A percentile compares a stretch with the other conserved stretches of the same genome.
Evolutionary conservation across 257 asterid genomes (phyloP).

Genomic region (Solanum gracilifrons): DNA sequence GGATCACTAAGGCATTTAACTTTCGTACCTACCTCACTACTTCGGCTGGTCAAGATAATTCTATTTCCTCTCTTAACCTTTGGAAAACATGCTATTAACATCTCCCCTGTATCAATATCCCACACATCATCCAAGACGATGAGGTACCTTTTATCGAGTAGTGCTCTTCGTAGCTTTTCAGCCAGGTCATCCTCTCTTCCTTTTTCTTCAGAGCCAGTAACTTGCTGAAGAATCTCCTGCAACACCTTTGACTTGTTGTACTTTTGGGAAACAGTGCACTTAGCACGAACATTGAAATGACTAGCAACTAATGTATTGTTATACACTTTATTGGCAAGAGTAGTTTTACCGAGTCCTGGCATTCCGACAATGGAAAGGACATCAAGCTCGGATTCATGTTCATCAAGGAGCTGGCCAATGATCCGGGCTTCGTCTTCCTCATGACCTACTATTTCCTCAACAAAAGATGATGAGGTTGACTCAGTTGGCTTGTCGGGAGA

Average conservation of each 20-base stretch:
- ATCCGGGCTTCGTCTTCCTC: not conserved
- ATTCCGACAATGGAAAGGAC: not conserved
- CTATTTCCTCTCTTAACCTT: not conserved
- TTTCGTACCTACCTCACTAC: not conserved
- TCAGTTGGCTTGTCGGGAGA: not conserved
- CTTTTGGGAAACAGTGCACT: not conserved
- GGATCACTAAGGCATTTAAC: not conserved
- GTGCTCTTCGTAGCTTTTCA: not conserved
- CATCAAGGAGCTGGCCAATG: not conserved
- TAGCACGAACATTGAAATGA: not conserved
- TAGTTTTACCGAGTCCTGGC: not conserved
- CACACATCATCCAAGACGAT: not conserved
- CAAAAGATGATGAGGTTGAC: not conserved
- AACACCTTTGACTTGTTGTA: not conserved
- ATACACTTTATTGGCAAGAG: not conserved
- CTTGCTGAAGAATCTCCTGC: not conserved
- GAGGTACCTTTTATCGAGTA: not conserved
- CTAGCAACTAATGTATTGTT: not conserved
- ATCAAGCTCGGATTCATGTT: not conserved
- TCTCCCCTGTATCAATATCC: not conserved
- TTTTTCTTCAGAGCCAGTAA: not conserved
- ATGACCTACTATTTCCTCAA: not conserved
- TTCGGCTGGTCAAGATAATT: not conserved
- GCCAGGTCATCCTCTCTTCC: not conserved
- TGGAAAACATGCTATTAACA: not conserved